phyloP scores from a whole-genome alignment of 2,329 filamentous ascomycete genomes.

The Ceratocystis variospora region DNA sequence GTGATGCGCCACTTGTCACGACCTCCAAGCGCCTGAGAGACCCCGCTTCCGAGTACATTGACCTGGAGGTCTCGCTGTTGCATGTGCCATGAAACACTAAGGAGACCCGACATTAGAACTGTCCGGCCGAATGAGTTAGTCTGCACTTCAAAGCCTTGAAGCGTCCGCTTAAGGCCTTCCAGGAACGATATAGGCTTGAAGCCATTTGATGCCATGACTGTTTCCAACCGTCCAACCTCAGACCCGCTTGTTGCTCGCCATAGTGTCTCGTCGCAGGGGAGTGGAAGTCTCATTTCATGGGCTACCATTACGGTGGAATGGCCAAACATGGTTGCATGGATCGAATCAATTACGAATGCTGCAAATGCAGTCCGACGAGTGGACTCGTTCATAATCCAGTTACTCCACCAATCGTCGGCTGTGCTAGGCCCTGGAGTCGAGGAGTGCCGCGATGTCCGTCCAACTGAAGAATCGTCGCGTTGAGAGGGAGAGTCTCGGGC shows the following conservation, averaged over 20 bases:
- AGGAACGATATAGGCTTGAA: slow-evolving; percentile 78
- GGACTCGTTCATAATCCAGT: slow-evolving; percentile 90
- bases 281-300: slow-evolving; percentile 78
- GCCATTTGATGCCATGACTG: slow-evolving; percentile 64
- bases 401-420: slow-evolving; percentile 83
- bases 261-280: slow-evolving; percentile 83
- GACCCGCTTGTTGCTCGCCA: slow-evolving; percentile 83
- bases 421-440: slow-evolving; percentile 51
- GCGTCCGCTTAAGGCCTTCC: slow-evolving; percentile 76
- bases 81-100: slow-evolving; percentile 96
- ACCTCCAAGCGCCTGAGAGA: slow-evolving; percentile 65
- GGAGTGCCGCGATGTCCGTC: slow-evolving; percentile 40
- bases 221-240: slow-evolving; percentile 74
- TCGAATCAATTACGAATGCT: slow-evolving; percentile 88
- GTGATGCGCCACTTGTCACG: slow-evolving; percentile 83
- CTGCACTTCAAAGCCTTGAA: slow-evolving; percentile 71
- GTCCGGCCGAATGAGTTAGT: slow-evolving; percentile 91
- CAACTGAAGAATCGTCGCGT: slow-evolving; percentile 44
- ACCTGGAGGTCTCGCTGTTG: slow-evolving; percentile 90
- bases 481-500: slow-evolving; percentile 67
- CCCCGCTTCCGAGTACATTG: slow-evolving; percentile 60
- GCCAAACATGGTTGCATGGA: slow-evolving; percentile 94
- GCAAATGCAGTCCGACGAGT: slow-evolving; percentile 82
- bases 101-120: slow-evolving; percentile 81
- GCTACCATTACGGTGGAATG: slow-evolving; percentile 95